Base-by-base conservation (phyloP, 2,329 filamentous ascomycete species). In the Pezizomycotina sp. region DNA sequence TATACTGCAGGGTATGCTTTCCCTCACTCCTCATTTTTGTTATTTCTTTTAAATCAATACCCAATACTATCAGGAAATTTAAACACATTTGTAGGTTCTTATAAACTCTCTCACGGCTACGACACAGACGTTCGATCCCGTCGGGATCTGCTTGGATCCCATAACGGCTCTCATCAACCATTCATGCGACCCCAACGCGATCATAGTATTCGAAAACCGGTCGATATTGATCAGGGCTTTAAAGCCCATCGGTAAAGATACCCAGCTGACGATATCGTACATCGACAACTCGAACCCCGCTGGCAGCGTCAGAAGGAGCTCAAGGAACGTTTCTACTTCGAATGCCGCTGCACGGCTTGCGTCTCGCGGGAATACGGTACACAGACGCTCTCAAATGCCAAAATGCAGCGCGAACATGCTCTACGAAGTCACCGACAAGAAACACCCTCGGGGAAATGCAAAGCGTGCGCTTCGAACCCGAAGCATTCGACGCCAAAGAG, bases 181-280 rank as follows among this genome's bases (percentile, higher is more conserved):
- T 50, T 72, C 67, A 27, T 76, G 72, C 50, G 59, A 64, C 15
- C 68, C 68, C 3, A 76, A 75, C 46, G 62, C 66, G 2, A 62
- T 62, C 19, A 60, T 71, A 12, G 60, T 66, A 8, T 71, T 73
- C 55, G 66, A 73, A 38, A 62, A 66, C 13, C 56, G 62, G 3
- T 51, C 56, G 20, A 53, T 70, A 6, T 58, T 58, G 9, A 50
- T 73, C 20, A 64, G 68, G 21, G 62, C 69, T 0, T 53, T 72
- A 1, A 56, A 55, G 8, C 58, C 62, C 0, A 70, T 76, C 42
- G 52, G 57, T 12, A 59, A 62, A 38, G 63, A 61, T 42, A 64
- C 70, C 19, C 69, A 77, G 50, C 59, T 76, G 19, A 67, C 62
- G 47, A 68, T 74, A 40, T 67, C 69, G 3, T 77, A 77, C 49